Evolutionary conservation across 371 early-diverging fungal genomes (phyloP).

Genomic region (Batkoa obscura): DNA sequence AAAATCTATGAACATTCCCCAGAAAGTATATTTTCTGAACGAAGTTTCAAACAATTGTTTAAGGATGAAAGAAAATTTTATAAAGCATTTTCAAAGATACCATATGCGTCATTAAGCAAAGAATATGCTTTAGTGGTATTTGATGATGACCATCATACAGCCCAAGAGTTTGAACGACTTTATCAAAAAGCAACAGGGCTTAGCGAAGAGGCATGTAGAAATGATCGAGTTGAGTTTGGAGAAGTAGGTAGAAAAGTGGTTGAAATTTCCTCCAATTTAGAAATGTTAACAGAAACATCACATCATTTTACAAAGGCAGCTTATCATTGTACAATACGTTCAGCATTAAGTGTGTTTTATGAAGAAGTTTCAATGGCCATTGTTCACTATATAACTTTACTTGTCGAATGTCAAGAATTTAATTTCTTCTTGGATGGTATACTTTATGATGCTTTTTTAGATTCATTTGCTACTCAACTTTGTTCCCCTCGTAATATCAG

Average conservation of each 20-base stretch:
- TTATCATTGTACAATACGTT: background rate
- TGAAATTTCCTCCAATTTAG: background rate
- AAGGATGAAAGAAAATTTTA: background rate
- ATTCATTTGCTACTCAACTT: background rate
- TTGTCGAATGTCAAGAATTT: background rate
- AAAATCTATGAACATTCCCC: background rate
- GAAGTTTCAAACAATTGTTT: background rate
- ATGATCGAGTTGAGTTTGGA: background rate
- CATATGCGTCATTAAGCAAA: background rate
- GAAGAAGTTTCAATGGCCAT: background rate
- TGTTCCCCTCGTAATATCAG: background rate
- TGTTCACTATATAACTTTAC: conserved; percentile 1
- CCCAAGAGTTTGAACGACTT: background rate
- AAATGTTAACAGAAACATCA: background rate
- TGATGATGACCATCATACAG: conserved; percentile 4
- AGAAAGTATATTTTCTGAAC: background rate
- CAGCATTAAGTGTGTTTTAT: background rate
- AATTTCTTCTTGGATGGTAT: background rate
- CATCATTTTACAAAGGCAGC: background rate
- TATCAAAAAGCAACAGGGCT: background rate
- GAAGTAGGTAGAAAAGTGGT: background rate
- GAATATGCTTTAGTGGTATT: background rate
- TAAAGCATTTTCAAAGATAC: background rate
- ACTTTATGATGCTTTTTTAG: background rate
- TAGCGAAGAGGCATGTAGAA: background rate